Conservation (phyloP, 192 early-diverging fungal genomes). For the Entomortierella parvispora region DNA sequence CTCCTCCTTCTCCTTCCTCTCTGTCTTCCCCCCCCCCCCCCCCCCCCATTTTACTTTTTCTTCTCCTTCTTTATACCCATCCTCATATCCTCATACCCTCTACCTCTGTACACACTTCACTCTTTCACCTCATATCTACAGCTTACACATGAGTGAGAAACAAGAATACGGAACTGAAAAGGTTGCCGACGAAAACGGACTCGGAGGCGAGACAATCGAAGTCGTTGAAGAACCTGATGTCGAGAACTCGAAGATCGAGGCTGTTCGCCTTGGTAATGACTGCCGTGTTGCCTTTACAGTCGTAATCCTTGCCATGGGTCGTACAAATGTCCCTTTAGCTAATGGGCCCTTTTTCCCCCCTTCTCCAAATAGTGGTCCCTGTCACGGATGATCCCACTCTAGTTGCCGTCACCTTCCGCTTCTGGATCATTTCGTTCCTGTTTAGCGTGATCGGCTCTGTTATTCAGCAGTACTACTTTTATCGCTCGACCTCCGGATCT, state of each 20-base stretch:
- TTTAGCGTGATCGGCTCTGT: constrained; percentile 38
- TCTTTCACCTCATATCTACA: too few relatives aligned
- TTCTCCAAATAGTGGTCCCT: constrained; percentile 7
- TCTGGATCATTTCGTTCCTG: constrained; percentile 55
- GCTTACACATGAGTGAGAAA: too few relatives aligned
- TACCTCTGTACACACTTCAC: too few relatives aligned
- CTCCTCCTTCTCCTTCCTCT: not conserved
- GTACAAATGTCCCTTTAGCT: too few relatives aligned
- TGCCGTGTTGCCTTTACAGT: too few relatives aligned
- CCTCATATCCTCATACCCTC: too few relatives aligned
- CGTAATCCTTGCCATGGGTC: not conserved
- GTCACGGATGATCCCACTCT: constrained; percentile 52
- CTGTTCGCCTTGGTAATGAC: constrained; percentile 37
- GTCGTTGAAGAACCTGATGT: not conserved
- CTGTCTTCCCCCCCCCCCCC: not conserved
- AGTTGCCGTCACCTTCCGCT: constrained; percentile 54
- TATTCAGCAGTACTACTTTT: constrained; percentile 39
- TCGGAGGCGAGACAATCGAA: too few relatives aligned
- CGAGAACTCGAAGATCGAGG: constrained; percentile 44
- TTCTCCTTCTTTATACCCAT: not conserved
- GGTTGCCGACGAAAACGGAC: not conserved
- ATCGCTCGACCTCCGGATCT: constrained; percentile 20
- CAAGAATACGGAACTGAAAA: not conserved
- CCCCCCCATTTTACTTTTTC: not conserved
- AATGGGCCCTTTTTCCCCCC: not conserved